These are phyloP conservation scores for Penicillium daleae DNA, from an alignment of 495 filamentous ascomycete genomes.

Conservation along the genomic window DNA sequence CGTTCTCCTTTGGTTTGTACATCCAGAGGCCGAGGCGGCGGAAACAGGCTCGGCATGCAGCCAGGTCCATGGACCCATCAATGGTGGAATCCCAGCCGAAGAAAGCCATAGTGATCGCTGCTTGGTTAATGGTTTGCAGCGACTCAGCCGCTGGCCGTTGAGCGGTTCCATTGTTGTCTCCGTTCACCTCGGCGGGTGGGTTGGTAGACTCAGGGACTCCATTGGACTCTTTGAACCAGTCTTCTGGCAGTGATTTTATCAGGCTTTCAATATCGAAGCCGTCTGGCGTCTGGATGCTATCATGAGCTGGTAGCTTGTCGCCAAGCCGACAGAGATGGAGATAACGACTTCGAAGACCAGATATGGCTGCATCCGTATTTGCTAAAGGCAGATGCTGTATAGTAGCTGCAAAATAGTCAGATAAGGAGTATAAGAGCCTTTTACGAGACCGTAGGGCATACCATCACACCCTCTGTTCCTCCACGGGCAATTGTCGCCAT, in stretches of 20 bases:
- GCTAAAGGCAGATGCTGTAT: conserved; percentile 60
- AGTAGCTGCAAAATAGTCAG: conserved; percentile 41
- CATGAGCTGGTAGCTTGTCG: conserved; percentile 53
- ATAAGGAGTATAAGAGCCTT: not conserved
- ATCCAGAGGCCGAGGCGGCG: conserved; percentile 92
- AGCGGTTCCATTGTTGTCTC: conserved; percentile 15
- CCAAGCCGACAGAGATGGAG: conserved; percentile 52
- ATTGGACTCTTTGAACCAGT: conserved; percentile 32
- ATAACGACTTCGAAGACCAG: conserved; percentile 63
- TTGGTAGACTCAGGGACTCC: conserved; percentile 12
- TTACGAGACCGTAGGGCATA: conserved; percentile 37
- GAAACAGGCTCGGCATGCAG: conserved; percentile 81
- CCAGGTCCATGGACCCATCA: conserved; percentile 68
- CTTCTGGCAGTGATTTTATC: conserved; percentile 36
- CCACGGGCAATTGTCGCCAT: conserved; percentile 88
- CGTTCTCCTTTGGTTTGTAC: conserved; percentile 67
- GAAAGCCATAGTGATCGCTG: conserved; percentile 75
- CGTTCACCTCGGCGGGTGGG: not conserved
- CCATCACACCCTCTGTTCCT: conserved; percentile 81
- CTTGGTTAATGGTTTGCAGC: conserved; percentile 53
- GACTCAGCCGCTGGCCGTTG: conserved; percentile 15
- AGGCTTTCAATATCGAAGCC: conserved; percentile 42
- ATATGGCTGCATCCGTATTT: conserved; percentile 59
- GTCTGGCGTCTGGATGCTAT: conserved; percentile 51
- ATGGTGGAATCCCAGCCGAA: conserved; percentile 82